Evolutionary conservation across 2,329 filamentous ascomycete species (phyloP), one percentile per base, ranked within the genome.

Genomic region (Penicillium sp.): DNA sequence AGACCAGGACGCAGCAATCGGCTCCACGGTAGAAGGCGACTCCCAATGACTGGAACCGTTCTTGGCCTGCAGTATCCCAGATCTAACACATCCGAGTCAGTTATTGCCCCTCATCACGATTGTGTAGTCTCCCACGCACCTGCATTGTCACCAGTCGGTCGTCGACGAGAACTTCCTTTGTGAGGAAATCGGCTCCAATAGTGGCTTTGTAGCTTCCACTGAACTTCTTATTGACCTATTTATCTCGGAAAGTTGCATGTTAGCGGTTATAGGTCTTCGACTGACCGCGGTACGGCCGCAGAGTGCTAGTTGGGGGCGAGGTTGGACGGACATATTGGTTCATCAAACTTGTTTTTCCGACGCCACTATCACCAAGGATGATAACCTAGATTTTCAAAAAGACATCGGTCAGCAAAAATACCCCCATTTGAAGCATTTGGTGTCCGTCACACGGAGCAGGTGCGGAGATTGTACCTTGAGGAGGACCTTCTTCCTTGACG

Each of bases 271-370:
- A 33, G 53, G 42, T 53, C 53, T 33, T 59, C 27, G 57, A 48
- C 57, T 49, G 58, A 45, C 29, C 45, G 50, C 51, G 53, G 54
- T 41, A 38, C 47, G 27, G 56, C 50, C n/a, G 27, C 31, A 42
- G 50, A 23, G 50, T 35, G 42, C 33, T 56, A 29, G 41, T 33
- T 42, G 37, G 53, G 49, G 48, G 23, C 27, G 52, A 42, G 50
- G 41, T 45, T 57, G 33, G 40, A 70, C 90, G 77, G 87, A 97
- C 94, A 90, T 97, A 99, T 97, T 99, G 94, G 82, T 99, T 99
- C 94, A 99, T 99, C 86, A 99, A 87, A 79, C 92, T 97, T 61
- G 94, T 99, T 85, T 99, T 99, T 77, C 94, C 94, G 62, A 99
- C 94, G 80, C 94, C 94, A 78, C 93, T 97, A 78, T 99, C 94